These are phyloP conservation scores for Malus asiatica DNA, from an alignment of 306 rosid species.

Conservation along the genomic window DNA sequence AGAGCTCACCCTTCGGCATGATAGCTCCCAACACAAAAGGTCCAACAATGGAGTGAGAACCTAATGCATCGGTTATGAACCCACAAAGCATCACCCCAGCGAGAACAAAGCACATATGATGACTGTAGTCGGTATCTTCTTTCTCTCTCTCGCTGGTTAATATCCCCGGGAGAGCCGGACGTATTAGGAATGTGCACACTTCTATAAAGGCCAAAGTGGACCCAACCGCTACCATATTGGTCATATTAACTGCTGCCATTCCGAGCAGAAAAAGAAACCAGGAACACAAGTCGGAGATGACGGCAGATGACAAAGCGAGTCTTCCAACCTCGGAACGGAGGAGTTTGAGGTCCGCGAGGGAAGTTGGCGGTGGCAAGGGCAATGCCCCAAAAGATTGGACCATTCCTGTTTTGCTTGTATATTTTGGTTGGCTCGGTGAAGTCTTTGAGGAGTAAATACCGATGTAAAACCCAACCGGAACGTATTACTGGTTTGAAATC, in stretches of 20 bases:
- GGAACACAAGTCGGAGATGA: slow-evolving; percentile 23
- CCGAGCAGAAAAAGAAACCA: slow-evolving; percentile 24
- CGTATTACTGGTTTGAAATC: slow-evolving; percentile 21
- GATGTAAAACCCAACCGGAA: slow-evolving; percentile 3
- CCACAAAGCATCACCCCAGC: slow-evolving; percentile 18
- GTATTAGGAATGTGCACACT: slow-evolving; percentile 8
- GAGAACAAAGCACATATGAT: slow-evolving; percentile 13
- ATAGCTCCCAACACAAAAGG: slow-evolving; percentile 29
- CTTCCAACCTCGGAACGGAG: slow-evolving; percentile 28
- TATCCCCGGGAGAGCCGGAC: slow-evolving; percentile 24
- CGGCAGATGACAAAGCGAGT: slow-evolving; percentile 27
- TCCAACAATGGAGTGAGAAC: slow-evolving; percentile 30
- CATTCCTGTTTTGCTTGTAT: background rate
- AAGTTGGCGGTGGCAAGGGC: slow-evolving; percentile 36
- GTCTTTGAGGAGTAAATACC: background rate
- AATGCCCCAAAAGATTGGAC: slow-evolving; percentile 33
- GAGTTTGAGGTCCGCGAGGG: slow-evolving; percentile 34
- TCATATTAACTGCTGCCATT: background rate
- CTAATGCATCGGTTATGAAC: slow-evolving; percentile 20
- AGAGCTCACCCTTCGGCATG: slow-evolving; percentile 28
- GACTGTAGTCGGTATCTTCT: slow-evolving; percentile 1
- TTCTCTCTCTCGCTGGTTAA: background rate
- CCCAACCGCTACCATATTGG: background rate
- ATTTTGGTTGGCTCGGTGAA: background rate
- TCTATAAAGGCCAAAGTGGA: slow-evolving; percentile 1